Evolutionary conservation across 768 basidiomycete species (phyloP).

Genomic region (Boletus vinaceobasis): DNA sequence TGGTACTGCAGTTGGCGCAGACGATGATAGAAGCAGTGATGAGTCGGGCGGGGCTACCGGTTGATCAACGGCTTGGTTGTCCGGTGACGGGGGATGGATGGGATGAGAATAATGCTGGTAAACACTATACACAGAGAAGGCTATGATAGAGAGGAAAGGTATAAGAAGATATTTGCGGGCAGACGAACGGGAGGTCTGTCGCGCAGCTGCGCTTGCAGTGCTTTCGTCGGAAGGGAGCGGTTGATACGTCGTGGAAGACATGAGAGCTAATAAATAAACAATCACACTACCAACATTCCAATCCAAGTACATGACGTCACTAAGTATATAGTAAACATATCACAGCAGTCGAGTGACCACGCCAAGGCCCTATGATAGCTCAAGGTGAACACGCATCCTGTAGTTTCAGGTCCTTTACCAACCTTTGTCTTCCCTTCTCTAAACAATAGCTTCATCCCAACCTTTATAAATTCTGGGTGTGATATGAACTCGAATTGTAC

Average conservation of each 20-base stretch:
- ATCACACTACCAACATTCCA: slow-evolving; percentile 16
- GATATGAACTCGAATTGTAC: slow-evolving; percentile 95
- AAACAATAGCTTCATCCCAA: slow-evolving; percentile 90
- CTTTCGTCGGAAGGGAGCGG: slow-evolving; percentile 17
- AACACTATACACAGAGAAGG: slow-evolving; percentile 41
- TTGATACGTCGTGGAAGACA: slow-evolving; percentile 25
- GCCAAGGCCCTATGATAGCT: slow-evolving; percentile 58
- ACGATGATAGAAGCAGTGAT: slow-evolving; percentile 5
- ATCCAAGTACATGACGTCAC: slow-evolving; percentile 18
- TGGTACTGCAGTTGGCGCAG: slow-evolving; percentile 4
- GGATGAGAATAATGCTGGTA: slow-evolving; percentile 37
- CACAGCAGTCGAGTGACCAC: slow-evolving; percentile 67
- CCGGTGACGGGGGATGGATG: neutral
- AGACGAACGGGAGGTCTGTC: slow-evolving; percentile 24
- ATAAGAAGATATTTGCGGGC: slow-evolving; percentile 35
- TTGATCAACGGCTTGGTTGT: slow-evolving; percentile 17
- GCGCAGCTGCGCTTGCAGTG: slow-evolving; percentile 14
- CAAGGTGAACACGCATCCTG: slow-evolving; percentile 6
- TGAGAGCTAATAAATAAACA: slow-evolving; percentile 15
- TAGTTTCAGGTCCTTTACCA: slow-evolving; percentile 13
- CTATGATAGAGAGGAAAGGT: slow-evolving; percentile 34
- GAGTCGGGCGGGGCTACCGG: slow-evolving; percentile 4
- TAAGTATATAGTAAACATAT: slow-evolving; percentile 14
- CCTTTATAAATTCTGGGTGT: slow-evolving; percentile 87
- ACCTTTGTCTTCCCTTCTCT: slow-evolving; percentile 96